phyloP scores from a whole-genome alignment of 2,329 filamentous ascomycete species.

The Sordariomycetes sp. region DNA sequence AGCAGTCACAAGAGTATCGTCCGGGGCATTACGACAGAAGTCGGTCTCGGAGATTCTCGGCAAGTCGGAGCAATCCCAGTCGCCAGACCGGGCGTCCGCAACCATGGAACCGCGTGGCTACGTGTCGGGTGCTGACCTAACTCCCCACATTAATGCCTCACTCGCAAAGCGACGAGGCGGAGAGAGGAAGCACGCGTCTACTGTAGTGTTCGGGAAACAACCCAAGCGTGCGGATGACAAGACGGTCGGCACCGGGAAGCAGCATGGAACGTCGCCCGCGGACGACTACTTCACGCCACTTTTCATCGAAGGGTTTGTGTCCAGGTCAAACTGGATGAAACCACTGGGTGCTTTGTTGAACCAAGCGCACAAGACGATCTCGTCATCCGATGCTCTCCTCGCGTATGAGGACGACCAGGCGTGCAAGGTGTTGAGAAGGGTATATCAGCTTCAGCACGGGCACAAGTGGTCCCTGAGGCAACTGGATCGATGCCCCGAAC shows the following conservation, averaged over 20 bases:
- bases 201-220: conserved; percentile 69
- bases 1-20: conserved; percentile 60
- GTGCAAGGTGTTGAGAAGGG: conserved; percentile 72
- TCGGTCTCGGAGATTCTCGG: conserved; percentile 64
- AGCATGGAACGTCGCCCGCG: conserved; percentile 21
- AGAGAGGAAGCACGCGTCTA: conserved; percentile 55
- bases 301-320: conserved; percentile 47
- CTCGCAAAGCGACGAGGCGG: background rate
- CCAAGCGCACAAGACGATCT: conserved; percentile 81
- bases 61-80: conserved; percentile 19
- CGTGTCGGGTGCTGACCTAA: background rate
- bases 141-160: background rate
- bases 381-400: conserved; percentile 73
- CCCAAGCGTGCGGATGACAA: conserved; percentile 37
- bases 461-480: conserved; percentile 92
- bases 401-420: conserved; percentile 80
- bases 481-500: conserved; percentile 74
- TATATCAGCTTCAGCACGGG: conserved; percentile 83
- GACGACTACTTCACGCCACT: conserved; percentile 56
- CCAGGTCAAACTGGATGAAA: conserved; percentile 48
- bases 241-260: conserved; percentile 15
- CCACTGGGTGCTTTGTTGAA: conserved; percentile 62
- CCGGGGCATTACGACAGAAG: conserved; percentile 60
- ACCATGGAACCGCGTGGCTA: background rate
- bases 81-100: conserved; percentile 4